Evolutionary conservation across 495 filamentous ascomycete genomes (phyloP).

Genomic region (Penicillium herquei): DNA sequence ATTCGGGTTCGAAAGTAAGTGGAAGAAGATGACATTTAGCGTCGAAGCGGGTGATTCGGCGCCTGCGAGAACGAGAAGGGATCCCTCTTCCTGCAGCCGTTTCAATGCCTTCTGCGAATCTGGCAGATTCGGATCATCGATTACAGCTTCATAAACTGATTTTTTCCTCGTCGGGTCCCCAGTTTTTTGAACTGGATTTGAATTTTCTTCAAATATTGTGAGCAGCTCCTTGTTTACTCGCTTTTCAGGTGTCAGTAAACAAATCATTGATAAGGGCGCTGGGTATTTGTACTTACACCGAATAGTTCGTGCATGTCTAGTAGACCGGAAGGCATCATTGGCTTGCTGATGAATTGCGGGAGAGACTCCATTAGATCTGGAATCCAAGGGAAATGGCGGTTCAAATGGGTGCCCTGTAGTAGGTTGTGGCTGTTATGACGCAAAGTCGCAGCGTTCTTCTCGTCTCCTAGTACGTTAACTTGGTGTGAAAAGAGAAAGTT

Average conservation of each 20-base stretch:
- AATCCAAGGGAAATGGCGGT: slow-evolving; percentile 42
- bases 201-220: too few species aligned
- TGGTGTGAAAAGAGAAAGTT: slow-evolving; percentile 40
- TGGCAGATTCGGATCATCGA: slow-evolving; percentile 32
- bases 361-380: slow-evolving; percentile 36
- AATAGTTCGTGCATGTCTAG: slow-evolving; percentile 38
- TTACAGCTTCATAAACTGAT: slow-evolving; percentile 32
- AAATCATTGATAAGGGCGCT: not conserved
- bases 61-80: slow-evolving; percentile 34
- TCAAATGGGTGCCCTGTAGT: slow-evolving; percentile 35
- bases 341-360: slow-evolving; percentile 33
- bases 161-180: slow-evolving; percentile 21
- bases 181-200: slow-evolving; percentile 7
- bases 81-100: slow-evolving; percentile 38
- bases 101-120: slow-evolving; percentile 31
- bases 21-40: slow-evolving; percentile 30
- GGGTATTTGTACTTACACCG: slow-evolving; percentile 24
- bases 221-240: too few species aligned
- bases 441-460: slow-evolving; percentile 28
- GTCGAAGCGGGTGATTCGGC: slow-evolving; percentile 33
- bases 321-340: slow-evolving; percentile 39
- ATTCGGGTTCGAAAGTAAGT: slow-evolving; percentile 34
- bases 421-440: slow-evolving; percentile 35
- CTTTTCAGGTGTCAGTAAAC: slow-evolving; percentile 9
- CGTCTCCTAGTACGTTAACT: slow-evolving; percentile 31